Conservation (phyloP, 352 stramenopile genomes). For the Pythium scleroteichum region DNA sequence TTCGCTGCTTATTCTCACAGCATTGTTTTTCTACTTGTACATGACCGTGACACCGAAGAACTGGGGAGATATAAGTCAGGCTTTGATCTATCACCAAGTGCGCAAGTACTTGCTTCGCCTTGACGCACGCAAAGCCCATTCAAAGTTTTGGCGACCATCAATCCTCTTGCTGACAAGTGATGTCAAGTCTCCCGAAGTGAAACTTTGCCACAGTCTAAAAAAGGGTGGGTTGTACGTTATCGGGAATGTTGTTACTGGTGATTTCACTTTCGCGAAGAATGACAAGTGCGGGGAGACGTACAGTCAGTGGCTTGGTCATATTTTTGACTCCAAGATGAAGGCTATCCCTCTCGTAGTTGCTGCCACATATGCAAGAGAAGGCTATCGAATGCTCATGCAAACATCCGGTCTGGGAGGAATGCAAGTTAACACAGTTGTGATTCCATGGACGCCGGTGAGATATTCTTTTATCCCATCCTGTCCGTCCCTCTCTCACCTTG, state of each 20-base stretch:
- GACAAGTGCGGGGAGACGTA: constrained; percentile 37
- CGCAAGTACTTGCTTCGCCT: constrained; percentile 79
- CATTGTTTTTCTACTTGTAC: constrained; percentile 72
- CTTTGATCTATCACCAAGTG: constrained; percentile 86
- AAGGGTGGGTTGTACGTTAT: constrained; percentile 82
- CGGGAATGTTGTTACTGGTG: constrained; percentile 48
- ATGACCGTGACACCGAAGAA: constrained; percentile 48
- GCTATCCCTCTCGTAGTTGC: constrained; percentile 67
- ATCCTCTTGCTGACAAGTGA: constrained; percentile 60
- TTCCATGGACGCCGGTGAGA: constrained; percentile 47
- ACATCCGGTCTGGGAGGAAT: constrained; percentile 70
- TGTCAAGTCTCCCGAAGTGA: constrained; percentile 40
- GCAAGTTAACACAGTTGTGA: constrained; percentile 72
- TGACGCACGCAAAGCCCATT: constrained; percentile 62
- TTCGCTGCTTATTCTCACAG: constrained; percentile 51
- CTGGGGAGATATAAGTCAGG: constrained; percentile 82
- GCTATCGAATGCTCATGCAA: constrained; percentile 70
- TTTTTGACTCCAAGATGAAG: constrained; percentile 52
- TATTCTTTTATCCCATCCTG: no score
- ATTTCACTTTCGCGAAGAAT: constrained; percentile 37
- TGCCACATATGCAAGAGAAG: constrained; percentile 39
- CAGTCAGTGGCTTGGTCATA: constrained; percentile 43
- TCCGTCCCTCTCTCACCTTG: no score
- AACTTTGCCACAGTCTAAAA: constrained; percentile 77
- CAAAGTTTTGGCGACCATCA: constrained; percentile 81